These are phyloP conservation scores for Scytalidium sp. DNA, from an alignment of 2,329 filamentous ascomycete genomes.

Conservation along the genomic window DNA sequence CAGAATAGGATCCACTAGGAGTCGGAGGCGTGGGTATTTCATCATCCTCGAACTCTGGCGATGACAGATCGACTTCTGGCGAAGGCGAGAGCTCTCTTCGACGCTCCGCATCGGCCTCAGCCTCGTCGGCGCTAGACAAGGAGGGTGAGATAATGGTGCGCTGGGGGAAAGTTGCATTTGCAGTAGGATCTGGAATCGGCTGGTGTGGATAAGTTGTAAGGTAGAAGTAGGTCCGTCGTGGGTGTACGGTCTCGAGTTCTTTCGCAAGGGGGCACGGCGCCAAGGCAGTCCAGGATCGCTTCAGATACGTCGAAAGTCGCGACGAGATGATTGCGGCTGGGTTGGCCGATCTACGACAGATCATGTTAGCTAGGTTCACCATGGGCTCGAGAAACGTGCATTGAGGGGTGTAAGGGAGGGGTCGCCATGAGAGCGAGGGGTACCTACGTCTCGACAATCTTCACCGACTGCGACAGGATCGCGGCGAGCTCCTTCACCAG, in stretches of 20 bases:
- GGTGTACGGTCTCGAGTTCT: constrained; percentile 87
- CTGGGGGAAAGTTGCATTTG: constrained; percentile 41
- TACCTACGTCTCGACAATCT: constrained; percentile 87
- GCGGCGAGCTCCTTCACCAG: constrained; percentile 90
- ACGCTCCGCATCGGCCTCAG: constrained; percentile 67
- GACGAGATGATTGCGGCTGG: constrained; percentile 94
- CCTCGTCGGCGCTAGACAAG: constrained; percentile 68
- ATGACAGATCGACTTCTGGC: constrained; percentile 88
- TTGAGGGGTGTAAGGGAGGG: constrained; percentile 9
- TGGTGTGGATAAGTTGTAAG: constrained; percentile 85
- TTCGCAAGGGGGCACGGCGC: constrained; percentile 87
- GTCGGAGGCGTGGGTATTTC: constrained; percentile 60
- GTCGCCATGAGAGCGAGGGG: too few relatives aligned
- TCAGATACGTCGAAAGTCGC: constrained; percentile 83
- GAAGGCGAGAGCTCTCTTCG: constrained; percentile 77
- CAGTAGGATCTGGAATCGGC: constrained; percentile 67
- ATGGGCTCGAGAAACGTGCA: constrained; percentile 4
- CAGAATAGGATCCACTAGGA: constrained; percentile 62
- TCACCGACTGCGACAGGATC: constrained; percentile 71
- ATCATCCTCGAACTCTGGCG: constrained; percentile 78
- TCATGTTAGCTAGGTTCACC: constrained; percentile 2
- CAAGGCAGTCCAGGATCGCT: constrained; percentile 76
- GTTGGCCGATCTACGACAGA: constrained; percentile 76
- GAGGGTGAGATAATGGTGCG: constrained; percentile 78
- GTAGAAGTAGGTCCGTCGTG: constrained; percentile 94